These are phyloP conservation scores for Aspergillus ochraceoroseus DNA, from an alignment of 2,329 filamentous ascomycete genomes.

Conservation along the genomic window DNA sequence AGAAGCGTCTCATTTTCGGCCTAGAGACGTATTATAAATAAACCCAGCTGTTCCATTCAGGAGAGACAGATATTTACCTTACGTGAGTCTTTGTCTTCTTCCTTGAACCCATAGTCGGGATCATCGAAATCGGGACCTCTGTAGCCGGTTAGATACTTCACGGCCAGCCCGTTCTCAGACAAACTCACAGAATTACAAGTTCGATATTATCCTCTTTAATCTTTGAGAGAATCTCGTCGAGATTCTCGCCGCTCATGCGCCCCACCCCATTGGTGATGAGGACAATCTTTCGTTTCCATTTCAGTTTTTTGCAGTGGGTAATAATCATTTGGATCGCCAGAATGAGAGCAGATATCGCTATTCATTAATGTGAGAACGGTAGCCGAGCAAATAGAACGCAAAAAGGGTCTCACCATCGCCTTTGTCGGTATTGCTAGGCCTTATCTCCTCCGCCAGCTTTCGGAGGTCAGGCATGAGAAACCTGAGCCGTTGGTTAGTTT, in stretches of 20 bases:
- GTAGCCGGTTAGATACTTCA: conserved; percentile 23
- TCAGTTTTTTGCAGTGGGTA: conserved; percentile 71
- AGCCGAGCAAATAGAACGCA: not conserved
- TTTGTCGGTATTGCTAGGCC: conserved; percentile 60
- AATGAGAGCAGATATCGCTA: conserved; percentile 74
- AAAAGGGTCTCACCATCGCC: conserved; percentile 62
- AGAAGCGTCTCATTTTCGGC: conserved; percentile 68
- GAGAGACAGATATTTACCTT: conserved; percentile 64
- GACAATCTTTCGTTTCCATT: conserved; percentile 74
- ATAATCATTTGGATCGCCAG: conserved; percentile 83
- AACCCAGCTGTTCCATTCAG: not conserved
- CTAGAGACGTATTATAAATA: conserved; percentile 36
- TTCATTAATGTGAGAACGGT: not conserved
- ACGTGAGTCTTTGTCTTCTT: conserved; percentile 69
- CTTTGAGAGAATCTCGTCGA: conserved; percentile 65
- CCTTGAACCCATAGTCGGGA: conserved; percentile 80
- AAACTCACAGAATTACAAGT: conserved; percentile 67
- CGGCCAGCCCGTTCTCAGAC: not conserved
- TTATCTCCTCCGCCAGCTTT: conserved; percentile 58
- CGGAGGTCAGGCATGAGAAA: conserved; percentile 65
- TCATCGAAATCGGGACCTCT: conserved; percentile 94
- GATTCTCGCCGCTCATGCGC: conserved; percentile 64
- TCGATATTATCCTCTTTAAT: conserved; percentile 73
- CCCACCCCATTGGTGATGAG: conserved; percentile 79
- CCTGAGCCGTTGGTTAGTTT: conserved; percentile 31